phyloP scores from a whole-genome alignment of 169 alveolate species.

The Plasmodium gallinaceum region DNA sequence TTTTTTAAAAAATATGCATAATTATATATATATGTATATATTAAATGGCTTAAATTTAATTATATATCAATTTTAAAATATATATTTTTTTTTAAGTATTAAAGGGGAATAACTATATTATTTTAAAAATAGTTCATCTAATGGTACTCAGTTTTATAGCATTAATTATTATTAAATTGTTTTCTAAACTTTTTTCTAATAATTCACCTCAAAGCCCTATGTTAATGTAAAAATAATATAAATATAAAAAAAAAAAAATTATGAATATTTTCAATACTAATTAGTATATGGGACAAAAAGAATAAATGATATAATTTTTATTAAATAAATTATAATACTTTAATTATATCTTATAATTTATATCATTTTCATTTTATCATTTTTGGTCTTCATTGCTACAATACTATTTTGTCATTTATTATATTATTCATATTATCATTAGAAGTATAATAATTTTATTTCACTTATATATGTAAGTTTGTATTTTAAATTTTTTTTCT shows the following conservation, averaged over 20 bases:
- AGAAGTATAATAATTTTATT: too few species aligned
- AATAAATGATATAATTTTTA: too few species aligned
- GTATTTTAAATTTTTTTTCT: slow-evolving; percentile 1
- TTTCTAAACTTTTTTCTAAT: slow-evolving; percentile 21
- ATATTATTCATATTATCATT: too few species aligned
- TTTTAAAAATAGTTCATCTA: slow-evolving; percentile 48
- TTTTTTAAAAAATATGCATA: background rate
- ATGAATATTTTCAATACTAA: background rate
- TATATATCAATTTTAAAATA: slow-evolving; percentile 9
- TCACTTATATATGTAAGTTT: too few species aligned
- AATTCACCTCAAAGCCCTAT: slow-evolving; percentile 26
- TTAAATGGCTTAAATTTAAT: background rate
- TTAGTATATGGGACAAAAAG: too few species aligned
- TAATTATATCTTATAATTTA: background rate
- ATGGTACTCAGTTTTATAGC: slow-evolving; percentile 25
- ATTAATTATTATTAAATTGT: slow-evolving; percentile 27
- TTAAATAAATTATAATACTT: too few species aligned
- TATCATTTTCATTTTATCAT: background rate
- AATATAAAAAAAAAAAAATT: slow-evolving; percentile 4
- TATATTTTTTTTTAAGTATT: slow-evolving; percentile 32
- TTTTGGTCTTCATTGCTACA: background rate
- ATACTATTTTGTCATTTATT: too few species aligned
- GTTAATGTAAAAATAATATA: slow-evolving; percentile 21
- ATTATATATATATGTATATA: background rate
- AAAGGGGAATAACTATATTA: slow-evolving; percentile 34